Base-by-base conservation (phyloP, 495 filamentous ascomycete genomes). In the Penicillium turbatum region DNA sequence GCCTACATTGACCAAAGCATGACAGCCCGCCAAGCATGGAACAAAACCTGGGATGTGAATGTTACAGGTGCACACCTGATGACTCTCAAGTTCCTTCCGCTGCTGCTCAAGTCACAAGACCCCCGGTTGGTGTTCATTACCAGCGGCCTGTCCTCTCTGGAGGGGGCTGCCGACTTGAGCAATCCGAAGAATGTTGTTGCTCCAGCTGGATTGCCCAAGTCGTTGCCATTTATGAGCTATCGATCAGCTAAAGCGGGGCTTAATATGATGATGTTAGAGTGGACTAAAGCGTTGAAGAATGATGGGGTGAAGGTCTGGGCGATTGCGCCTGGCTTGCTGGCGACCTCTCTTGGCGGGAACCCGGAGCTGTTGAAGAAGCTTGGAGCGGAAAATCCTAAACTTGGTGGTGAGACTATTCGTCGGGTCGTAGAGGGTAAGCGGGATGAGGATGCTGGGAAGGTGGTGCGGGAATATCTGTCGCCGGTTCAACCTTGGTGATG, bases 1-100 rank as follows among this genome's bases (percentile, higher is more conserved):
- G 10, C 35, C 15, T 38, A 17, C 11, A 17, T 53, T n/a, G 63
- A 67, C 9, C 62, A 60, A 38, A 15, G 35, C 35, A 38, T 38
- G 51, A 34, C 59, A 3, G 31, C 38, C n/a, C 66, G 71, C 35
- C 56, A 57, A 12, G 44, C 74, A 78, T n/a, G 72, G 49, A 79
- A 62, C 52, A 68, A 70, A n/a, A 54, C 72, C 40, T 72, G 71
- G 57, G 64, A 79, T 53, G 65, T 75, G 26, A 83, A 83, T 50
- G 70, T 79, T 6, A 48, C 79, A 5, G 76, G 78, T 29, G 72
- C 79, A 3, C 62, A 82, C 2, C 71, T 83, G 26, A 17, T 80
- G 37, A 66, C 63, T 2, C 49, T 59, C 5, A 71, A 65, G 0
- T 73, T 77, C 65, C 65, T 75, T 16, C 78, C 80, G 0, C 68